Base-by-base conservation (phyloP, 805 yeast species). In the Starmera amethionina region DNA sequence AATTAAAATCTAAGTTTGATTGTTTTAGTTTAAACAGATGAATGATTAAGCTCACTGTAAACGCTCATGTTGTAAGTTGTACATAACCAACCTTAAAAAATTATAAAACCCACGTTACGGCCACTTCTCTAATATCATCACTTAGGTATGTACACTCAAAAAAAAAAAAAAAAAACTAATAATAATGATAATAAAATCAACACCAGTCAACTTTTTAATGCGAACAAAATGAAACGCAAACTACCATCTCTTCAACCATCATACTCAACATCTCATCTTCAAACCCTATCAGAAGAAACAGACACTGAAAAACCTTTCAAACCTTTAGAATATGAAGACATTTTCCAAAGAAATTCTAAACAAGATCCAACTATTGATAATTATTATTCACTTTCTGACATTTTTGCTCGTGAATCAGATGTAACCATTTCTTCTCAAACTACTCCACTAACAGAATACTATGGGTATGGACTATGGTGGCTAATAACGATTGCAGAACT, bases 401-500 rank as follows among this genome's bases (percentile, higher is more conserved):
- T 68, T 14, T 58, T 79, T 7, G 85, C 86, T 0, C 53, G 84
- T 32, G 79, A 75, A 41, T 73, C 81, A 1, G 86, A 79, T 55
- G 85, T 78, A 14, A 79, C 73, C 0, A 79, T 78, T 0, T 70
- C 79, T 2, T 69, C 74, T 5, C 71, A 70, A 42, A 59, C 65
- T 30, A 69, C 79, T 0, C 73, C 75, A 39, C 72, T 74, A 49
- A 75, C 82, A 1, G 97, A 90, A 53, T 93, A 90, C 60, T 79
- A 75, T 51, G 96, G 97, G 10, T 93, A 88, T 61, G 85, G 90
- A 30, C 70, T 82, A 16, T 86, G 84, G 55, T 79, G 87, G 5
- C 67, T 85, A 0, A 72, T 82, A 13, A 70, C 80, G 1, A 60
- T 78, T 2, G 67, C 73, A 0, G 65, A 85, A 22, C 42, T 68